Percentiles rank a stretch among this genome's conserved stretches.
phyloP scores from a whole-genome alignment of 108 stramenopile species.

The Seminavis robusta region DNA sequence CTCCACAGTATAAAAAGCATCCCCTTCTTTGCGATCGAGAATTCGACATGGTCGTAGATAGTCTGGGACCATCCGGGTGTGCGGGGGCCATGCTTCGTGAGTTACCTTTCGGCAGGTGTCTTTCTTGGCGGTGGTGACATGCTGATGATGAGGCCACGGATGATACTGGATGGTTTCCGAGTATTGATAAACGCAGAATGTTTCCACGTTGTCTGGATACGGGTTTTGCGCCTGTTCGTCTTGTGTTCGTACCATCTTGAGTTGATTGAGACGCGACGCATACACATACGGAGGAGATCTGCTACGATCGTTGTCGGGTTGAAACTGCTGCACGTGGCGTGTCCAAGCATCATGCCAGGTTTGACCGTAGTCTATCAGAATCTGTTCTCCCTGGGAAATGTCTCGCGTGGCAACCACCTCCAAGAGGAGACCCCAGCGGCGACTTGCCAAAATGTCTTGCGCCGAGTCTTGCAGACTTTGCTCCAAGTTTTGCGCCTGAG shows the following conservation, averaged over 20 bases:
- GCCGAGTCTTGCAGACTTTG: slow-evolving; percentile 29
- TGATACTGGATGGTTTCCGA: slow-evolving; percentile 14
- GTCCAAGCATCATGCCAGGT: no score
- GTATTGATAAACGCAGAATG: slow-evolving; percentile 33
- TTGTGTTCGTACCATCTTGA: slow-evolving; percentile 45
- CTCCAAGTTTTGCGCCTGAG: slow-evolving; percentile 40
- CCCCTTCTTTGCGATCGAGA: slow-evolving; percentile 24
- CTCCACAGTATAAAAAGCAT: slow-evolving; percentile 24
- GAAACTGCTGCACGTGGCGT: no score
- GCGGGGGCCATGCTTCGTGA: no score
- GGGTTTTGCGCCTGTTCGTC: slow-evolving; percentile 60
- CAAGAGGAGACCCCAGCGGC: slow-evolving; percentile 61
- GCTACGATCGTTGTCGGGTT: not conserved
- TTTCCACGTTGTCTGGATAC: slow-evolving; percentile 42
- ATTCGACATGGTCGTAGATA: slow-evolving; percentile 32
- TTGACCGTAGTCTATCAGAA: no score
- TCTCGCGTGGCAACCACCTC: slow-evolving; percentile 67
- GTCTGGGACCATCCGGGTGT: no score
- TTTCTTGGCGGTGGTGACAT: slow-evolving; percentile 19
- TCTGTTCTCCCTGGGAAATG: slow-evolving; percentile 48
- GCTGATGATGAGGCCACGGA: no score
- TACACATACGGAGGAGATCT: slow-evolving; percentile 34
- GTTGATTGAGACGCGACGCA: no score
- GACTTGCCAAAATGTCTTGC: slow-evolving; percentile 31
- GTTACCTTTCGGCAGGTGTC: slow-evolving; percentile 24